These are phyloP conservation scores for Teratosphaeriaceae sp. DNA, from an alignment of 2,329 filamentous ascomycete genomes.

Conservation along the genomic window DNA sequence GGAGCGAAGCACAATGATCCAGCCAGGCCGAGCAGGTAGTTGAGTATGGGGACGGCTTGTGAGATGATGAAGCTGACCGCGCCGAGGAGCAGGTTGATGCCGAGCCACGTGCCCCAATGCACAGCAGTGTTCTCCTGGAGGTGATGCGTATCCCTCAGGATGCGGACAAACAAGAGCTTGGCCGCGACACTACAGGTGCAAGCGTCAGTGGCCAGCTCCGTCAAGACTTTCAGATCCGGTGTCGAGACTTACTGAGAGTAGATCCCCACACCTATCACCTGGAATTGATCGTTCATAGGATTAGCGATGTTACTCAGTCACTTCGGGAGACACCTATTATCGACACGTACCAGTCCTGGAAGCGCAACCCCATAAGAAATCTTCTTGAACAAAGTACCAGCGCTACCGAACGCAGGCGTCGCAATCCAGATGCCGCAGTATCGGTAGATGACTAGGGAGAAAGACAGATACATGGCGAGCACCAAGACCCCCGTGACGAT, in stretches of 20 bases:
- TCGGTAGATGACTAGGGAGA: conserved; percentile 53
- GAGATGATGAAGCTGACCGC: conserved; percentile 44
- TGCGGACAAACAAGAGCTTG: conserved; percentile 50
- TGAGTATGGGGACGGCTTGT: conserved; percentile 48
- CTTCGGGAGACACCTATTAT: conserved; percentile 32
- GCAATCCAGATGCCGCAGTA: conserved; percentile 57
- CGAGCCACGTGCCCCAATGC: conserved; percentile 47
- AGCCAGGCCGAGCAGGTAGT: conserved; percentile 42
- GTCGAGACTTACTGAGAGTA: conserved; percentile 33
- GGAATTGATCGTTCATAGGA: too few relatives aligned
- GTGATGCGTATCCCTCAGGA: conserved; percentile 44
- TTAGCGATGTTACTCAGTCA: conserved; percentile 36
- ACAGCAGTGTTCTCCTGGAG: conserved; percentile 42
- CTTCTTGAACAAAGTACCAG: conserved; percentile 53
- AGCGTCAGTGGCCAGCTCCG: neutral
- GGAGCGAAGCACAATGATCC: conserved; percentile 46
- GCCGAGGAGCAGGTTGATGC: conserved; percentile 35
- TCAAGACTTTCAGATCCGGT: neutral
- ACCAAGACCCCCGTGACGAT: conserved; percentile 53
- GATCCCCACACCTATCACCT: conserved; percentile 41
- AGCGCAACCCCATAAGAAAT: conserved; percentile 54
- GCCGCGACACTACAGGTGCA: conserved; percentile 31
- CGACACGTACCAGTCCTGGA: conserved; percentile 38
- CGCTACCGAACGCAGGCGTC: conserved; percentile 53
- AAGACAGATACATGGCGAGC: conserved; percentile 49